These are phyloP conservation scores for Candida freyschussii DNA, from an alignment of 1,139 yeast genomes.

Conservation along the genomic window DNA sequence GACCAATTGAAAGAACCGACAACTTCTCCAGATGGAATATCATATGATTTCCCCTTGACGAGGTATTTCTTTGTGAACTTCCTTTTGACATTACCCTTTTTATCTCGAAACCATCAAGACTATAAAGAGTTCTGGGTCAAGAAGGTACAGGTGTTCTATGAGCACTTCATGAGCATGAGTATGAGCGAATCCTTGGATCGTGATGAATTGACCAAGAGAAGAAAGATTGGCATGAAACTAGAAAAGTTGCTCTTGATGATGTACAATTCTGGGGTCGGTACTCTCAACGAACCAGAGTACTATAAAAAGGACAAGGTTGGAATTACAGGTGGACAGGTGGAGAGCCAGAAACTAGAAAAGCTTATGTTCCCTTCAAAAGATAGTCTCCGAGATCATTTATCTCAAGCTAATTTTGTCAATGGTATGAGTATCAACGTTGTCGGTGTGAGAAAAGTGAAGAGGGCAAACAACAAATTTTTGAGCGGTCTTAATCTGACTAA, in stretches of 20 bases:
- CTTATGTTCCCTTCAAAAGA: slow-evolving; percentile 47
- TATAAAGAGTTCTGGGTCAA: slow-evolving; percentile 67
- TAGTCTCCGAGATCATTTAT: slow-evolving; percentile 44
- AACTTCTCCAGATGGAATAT: background rate
- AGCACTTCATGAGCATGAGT: slow-evolving; percentile 65
- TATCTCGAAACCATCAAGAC: slow-evolving; percentile 42
- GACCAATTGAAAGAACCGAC: background rate
- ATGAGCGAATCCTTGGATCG: slow-evolving; percentile 69
- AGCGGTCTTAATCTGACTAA: slow-evolving; percentile 15
- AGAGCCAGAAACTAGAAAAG: slow-evolving; percentile 30
- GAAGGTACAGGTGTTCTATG: slow-evolving; percentile 75
- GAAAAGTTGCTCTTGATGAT: slow-evolving; percentile 59
- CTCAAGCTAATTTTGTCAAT: slow-evolving; percentile 46
- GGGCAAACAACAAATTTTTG: slow-evolving; percentile 14
- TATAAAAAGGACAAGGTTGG: slow-evolving; percentile 32
- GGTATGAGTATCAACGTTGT: slow-evolving; percentile 60
- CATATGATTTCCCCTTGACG: slow-evolving; percentile 51
- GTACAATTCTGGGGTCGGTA: slow-evolving; percentile 70
- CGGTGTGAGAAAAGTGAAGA: slow-evolving; percentile 41
- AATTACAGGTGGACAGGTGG: slow-evolving; percentile 23
- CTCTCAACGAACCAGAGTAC: slow-evolving; percentile 53
- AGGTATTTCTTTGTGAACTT: slow-evolving; percentile 60
- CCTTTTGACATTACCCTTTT: slow-evolving; percentile 68
- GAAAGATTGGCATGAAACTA: slow-evolving; percentile 54
- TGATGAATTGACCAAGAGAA: slow-evolving; percentile 69